These are phyloP conservation scores for Lathyrus aphaca DNA, from an alignment of 306 rosid species.

Conservation along the genomic window DNA sequence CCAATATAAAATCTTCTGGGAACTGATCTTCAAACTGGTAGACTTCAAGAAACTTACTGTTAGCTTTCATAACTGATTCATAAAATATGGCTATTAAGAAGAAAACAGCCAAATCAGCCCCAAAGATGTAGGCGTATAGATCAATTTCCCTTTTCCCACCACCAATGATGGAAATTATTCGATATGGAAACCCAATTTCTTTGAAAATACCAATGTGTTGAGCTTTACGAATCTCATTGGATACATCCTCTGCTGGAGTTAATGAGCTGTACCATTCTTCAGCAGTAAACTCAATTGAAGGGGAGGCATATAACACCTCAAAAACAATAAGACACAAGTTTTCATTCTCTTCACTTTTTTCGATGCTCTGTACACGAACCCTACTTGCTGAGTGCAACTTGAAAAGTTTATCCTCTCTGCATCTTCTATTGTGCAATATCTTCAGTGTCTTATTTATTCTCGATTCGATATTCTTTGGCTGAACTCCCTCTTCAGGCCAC, in stretches of 20 bases:
- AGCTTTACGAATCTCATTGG: constrained; percentile 73
- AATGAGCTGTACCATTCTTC: constrained; percentile 78
- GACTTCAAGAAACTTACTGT: constrained; percentile 81
- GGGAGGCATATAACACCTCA: constrained; percentile 85
- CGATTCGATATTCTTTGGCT: constrained; percentile 82
- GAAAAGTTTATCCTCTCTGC: constrained; percentile 55
- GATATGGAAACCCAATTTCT: constrained; percentile 76
- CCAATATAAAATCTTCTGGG: constrained; percentile 79
- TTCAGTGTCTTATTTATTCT: constrained; percentile 71
- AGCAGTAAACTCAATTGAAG: constrained; percentile 54
- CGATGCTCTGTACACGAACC: constrained; percentile 90
- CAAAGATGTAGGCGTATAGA: constrained; percentile 86
- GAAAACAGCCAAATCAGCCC: constrained; percentile 87
- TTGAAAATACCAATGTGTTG: constrained; percentile 57
- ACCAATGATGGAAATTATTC: constrained; percentile 73
- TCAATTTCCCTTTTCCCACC: constrained; percentile 88
- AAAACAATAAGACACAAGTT: constrained; percentile 68
- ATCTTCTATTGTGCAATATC: constrained; percentile 64
- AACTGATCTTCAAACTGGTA: constrained; percentile 94
- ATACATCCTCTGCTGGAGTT: constrained; percentile 88
- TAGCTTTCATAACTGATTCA: constrained; percentile 73
- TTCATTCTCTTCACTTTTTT: constrained; percentile 69
- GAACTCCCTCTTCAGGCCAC: constrained; percentile 92
- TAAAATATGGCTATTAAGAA: constrained; percentile 79
- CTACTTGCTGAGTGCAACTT: constrained; percentile 75